phyloP scores from a whole-genome alignment of 164 flowering plant species.

The Annona squamosa region DNA sequence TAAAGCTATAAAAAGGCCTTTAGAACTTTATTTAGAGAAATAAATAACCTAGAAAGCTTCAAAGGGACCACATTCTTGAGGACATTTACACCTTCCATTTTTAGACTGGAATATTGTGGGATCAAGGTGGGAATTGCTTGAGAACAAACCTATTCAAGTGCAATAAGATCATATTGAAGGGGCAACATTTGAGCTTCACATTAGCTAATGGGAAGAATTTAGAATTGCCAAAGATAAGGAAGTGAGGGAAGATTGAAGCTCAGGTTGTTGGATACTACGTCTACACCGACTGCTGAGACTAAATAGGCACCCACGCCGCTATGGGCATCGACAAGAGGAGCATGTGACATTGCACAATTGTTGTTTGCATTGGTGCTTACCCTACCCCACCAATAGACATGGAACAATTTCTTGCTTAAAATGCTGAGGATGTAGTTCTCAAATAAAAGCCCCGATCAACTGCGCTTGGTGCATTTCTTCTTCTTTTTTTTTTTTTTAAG shows the following conservation, averaged over 20 bases:
- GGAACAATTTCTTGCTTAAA: conserved; percentile 35
- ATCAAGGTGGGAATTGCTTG: conserved; percentile 59
- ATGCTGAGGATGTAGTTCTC: conserved; percentile 26
- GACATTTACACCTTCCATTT: conserved; percentile 65
- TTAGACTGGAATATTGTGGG: conserved; percentile 51
- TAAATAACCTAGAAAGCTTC: conserved; percentile 28
- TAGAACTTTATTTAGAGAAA: conserved; percentile 44
- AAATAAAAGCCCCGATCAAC: no score
- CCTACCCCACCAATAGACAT: conserved; percentile 34
- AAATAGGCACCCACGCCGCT: conserved; percentile 38
- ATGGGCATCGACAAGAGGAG: conserved; percentile 27
- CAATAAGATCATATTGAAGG: conserved; percentile 23
- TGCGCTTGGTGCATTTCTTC: no score
- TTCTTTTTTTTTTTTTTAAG: no score
- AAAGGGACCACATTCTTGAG: conserved; percentile 41
- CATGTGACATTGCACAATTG: conserved; percentile 25
- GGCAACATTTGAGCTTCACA: conserved; percentile 22
- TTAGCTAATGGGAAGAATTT: conserved; percentile 33
- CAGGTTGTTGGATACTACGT: conserved; percentile 24
- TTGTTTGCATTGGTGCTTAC: conserved; percentile 46
- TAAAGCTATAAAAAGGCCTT: conserved; percentile 35
- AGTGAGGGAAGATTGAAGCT: conserved; percentile 21
- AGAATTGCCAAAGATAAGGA: conserved; percentile 22
- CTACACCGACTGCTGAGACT: conserved; percentile 30
- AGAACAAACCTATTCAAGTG: conserved; percentile 40